These are phyloP conservation scores for Lactuca sativa DNA, from an alignment of 129 eudicot genomes.

Conservation along the genomic window DNA sequence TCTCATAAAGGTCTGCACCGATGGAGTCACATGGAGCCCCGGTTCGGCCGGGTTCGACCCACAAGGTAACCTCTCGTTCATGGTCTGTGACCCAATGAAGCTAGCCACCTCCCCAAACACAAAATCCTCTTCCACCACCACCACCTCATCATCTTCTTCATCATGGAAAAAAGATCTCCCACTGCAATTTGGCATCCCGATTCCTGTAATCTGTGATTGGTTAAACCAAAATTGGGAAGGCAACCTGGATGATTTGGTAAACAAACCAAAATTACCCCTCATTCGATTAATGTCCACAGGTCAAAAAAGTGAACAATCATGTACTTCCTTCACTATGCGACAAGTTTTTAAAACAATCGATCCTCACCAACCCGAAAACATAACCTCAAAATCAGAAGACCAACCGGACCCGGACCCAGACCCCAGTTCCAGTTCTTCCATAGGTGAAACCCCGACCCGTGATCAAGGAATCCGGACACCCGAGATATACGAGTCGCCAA, in stretches of 20 bases:
- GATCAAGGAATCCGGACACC: slow-evolving; percentile 87
- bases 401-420: slow-evolving; percentile 30
- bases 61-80: slow-evolving; percentile 87
- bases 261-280: slow-evolving; percentile 82
- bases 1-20: slow-evolving; percentile 80
- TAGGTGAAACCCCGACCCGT: slow-evolving; percentile 33
- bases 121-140: slow-evolving; percentile 66
- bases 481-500: slow-evolving; percentile 80
- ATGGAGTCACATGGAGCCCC: slow-evolving; percentile 87
- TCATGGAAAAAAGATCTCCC: slow-evolving; percentile 79
- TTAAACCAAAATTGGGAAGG: slow-evolving; percentile 98
- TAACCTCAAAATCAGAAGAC: slow-evolving; percentile 37
- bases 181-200: slow-evolving; percentile 94
- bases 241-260: slow-evolving; percentile 69
- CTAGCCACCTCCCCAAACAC: slow-evolving; percentile 82
- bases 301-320: slow-evolving; percentile 84
- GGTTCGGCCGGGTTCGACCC: slow-evolving; percentile 91
- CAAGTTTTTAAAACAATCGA: slow-evolving; percentile 71
- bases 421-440: slow-evolving; percentile 44
- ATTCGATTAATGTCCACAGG: slow-evolving; percentile 83
- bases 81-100: slow-evolving; percentile 99
- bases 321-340: slow-evolving; percentile 87
- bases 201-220: slow-evolving; percentile 90
- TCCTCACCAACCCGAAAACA: slow-evolving; percentile 32
- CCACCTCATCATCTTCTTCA: slow-evolving; percentile 74